Evolutionary conservation across 2,329 filamentous ascomycete species (phyloP).

Genomic region (Monilinia fructicola): DNA sequence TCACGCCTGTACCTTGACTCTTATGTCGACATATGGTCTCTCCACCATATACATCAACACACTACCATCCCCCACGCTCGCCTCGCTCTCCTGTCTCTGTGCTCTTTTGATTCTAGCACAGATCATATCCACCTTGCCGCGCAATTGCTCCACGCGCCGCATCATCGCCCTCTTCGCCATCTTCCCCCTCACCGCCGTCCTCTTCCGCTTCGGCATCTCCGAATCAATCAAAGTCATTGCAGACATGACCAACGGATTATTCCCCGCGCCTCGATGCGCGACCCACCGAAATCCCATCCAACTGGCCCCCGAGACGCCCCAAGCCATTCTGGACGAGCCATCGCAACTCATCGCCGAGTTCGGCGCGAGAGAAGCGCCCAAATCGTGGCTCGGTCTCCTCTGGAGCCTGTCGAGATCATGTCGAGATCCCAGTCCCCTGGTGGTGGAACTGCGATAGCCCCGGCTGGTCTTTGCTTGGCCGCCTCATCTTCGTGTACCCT

Average conservation of each 20-base stretch:
- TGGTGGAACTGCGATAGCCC: constrained; percentile 5
- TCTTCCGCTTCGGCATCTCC: constrained; percentile 7
- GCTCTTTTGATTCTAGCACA: constrained; percentile 16
- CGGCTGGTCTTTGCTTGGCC: no score
- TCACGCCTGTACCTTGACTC: constrained; percentile 14
- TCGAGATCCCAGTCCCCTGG: not conserved
- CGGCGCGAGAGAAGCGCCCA: not conserved
- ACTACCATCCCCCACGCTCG: not conserved
- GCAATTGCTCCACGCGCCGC: not conserved
- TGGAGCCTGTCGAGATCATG: not conserved
- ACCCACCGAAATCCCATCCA: not conserved
- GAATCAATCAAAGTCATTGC: not conserved
- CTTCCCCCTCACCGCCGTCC: constrained; percentile 7
- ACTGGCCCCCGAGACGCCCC: not conserved
- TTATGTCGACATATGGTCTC: constrained; percentile 20
- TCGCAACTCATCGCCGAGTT: constrained; percentile 21
- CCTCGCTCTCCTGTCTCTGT: constrained; percentile 11
- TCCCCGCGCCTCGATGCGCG: not conserved
- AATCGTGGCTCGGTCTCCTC: constrained; percentile 1
- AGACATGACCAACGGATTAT: not conserved
- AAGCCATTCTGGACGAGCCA: constrained; percentile 17
- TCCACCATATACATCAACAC: constrained; percentile 14
- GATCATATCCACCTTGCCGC: not conserved
- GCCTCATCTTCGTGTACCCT: no score
- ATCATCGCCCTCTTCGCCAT: constrained; percentile 6